Evolutionary conservation across 2,329 filamentous ascomycete species (phyloP).

Genomic region (Neoscytalidium dimidiatum): DNA sequence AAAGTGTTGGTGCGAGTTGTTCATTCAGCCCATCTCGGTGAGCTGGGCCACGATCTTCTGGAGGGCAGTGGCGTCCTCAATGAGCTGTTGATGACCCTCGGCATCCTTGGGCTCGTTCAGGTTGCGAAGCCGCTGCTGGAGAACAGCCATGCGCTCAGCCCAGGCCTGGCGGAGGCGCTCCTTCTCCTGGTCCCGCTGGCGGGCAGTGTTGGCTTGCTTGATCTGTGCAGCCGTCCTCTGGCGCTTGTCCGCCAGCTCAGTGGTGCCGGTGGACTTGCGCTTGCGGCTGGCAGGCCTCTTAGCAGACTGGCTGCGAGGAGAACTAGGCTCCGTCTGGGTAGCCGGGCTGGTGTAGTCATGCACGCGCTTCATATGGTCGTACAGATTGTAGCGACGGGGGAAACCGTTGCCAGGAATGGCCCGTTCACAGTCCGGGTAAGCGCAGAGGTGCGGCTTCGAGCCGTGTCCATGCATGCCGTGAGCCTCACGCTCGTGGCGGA

Average conservation of each 20-base stretch:
- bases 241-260: constrained; percentile 36
- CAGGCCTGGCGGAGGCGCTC: constrained; percentile 35
- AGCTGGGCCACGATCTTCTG: constrained; percentile 37
- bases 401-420: constrained; percentile 83
- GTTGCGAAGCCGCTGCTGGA: constrained; percentile 35
- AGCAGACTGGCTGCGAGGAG: constrained; percentile 29
- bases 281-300: constrained; percentile 35
- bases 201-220: constrained; percentile 32
- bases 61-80: constrained; percentile 35
- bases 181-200: constrained; percentile 30
- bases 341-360: constrained; percentile 60
- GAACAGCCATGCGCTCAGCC: constrained; percentile 35
- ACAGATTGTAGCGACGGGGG: constrained; percentile 91
- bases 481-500: constrained; percentile 92
- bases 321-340: constrained; percentile 30
- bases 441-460: constrained; percentile 88
- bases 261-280: constrained; percentile 34
- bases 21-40: constrained; percentile 37
- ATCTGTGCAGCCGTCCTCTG: constrained; percentile 32
- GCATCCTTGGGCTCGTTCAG: constrained; percentile 37
- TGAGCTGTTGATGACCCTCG: constrained; percentile 35
- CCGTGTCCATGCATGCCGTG: constrained; percentile 95
- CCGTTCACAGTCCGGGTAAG: constrained; percentile 84
- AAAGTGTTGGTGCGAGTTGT: neutral
- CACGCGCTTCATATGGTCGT: constrained; percentile 96